Base-by-base conservation (phyloP, 176 grass and related monocot species). In the Stipa capillata region DNA sequence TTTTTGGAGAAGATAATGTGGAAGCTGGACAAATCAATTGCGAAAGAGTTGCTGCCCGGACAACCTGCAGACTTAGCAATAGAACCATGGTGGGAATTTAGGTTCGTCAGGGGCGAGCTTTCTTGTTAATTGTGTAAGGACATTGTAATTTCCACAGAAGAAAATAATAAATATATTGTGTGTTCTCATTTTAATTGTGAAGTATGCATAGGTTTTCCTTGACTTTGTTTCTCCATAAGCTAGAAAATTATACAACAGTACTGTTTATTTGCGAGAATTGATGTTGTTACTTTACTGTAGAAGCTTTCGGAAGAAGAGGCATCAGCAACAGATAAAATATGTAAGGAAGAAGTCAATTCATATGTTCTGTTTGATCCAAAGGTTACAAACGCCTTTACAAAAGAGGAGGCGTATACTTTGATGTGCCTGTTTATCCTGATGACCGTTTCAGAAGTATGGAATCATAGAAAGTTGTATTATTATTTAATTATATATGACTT, bases 11-110 rank as follows among this genome's bases (percentile, higher is more conserved):
- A 92, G 79, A 94, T 98, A 90, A 98, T 98, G 96, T 98, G 96
- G 96, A 98, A 98, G 88, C 81, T 98, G 55, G 94, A 89, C 83
- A 98, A 98, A 73, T 98, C 96, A 44, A 98, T 98, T 83, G 96
- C 96, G 2, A 98, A 94, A 86, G 96, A 98, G 78, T 79, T 94
- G 65, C 20, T 98, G 74, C 96, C 96, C 31, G 54, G 83, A 74
- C 77, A 87, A 63, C 96, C 96, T 9, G 83, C 76, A 41, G 85
- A 98, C 68, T 83, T 91, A 62, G 72, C 78, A 50, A 87, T 92
- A 80, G 96, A 98, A 82, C 88, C 92, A 80, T 98, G 96, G 96
- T 98, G 96, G 96, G 92, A 88, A 52, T 85, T 98, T 89, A 89
- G 90, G 54, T 91, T 98, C 48, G 96, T 98, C 37, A 98, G n/a